Conservation (phyloP, 106 monocot species). For the Acanthochlamys bracteata region DNA sequence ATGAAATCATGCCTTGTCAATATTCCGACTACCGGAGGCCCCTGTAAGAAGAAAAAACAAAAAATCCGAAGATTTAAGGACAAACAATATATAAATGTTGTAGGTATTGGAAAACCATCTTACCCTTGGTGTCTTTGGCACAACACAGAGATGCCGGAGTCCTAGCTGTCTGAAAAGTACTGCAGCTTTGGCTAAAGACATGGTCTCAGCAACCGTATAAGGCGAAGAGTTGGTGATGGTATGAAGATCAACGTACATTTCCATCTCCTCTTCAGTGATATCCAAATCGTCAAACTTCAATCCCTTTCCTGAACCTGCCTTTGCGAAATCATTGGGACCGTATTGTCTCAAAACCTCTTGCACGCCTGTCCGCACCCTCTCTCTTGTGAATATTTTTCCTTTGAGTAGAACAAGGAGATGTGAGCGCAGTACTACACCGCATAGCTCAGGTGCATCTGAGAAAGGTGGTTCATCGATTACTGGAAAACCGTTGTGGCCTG, state of each 20-base stretch:
- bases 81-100: too few species aligned
- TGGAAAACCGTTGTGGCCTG: conserved; percentile 89
- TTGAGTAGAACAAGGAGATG: conserved; percentile 72
- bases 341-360: conserved; percentile 32
- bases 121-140: conserved; percentile 63
- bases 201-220: conserved; percentile 60
- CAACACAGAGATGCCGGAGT: conserved; percentile 54
- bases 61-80: too few species aligned
- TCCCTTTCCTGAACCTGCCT: conserved; percentile 63
- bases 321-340: conserved; percentile 60
- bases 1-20: conserved; percentile 92
- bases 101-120: too few species aligned
- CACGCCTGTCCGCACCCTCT: too few species aligned
- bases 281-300: conserved; percentile 54
- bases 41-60: conserved; percentile 26
- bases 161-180: conserved; percentile 61
- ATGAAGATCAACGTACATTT: conserved; percentile 70
- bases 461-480: conserved; percentile 81
- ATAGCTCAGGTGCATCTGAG: conserved; percentile 59
- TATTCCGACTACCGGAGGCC: conserved; percentile 62
- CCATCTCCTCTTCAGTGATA: conserved; percentile 63
- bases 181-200: conserved; percentile 66
- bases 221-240: conserved; percentile 61
- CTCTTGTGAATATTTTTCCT: conserved; percentile 49
- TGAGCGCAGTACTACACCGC: conserved; percentile 63